Conservation (phyloP, 2,329 filamentous ascomycete species). For the Elsinoe batatas region DNA sequence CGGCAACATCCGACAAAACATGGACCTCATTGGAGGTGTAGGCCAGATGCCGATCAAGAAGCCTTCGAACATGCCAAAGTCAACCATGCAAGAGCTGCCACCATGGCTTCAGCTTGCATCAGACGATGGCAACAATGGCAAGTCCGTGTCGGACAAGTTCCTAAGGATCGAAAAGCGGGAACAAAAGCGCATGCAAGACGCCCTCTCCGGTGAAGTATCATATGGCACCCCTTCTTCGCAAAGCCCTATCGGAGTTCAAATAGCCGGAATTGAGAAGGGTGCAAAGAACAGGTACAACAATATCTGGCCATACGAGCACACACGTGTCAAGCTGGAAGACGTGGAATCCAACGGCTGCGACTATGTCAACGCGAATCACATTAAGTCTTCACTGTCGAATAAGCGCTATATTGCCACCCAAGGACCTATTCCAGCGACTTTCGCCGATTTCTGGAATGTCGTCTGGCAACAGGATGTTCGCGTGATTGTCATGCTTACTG, state of each 20-base stretch:
- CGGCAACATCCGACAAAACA: constrained; percentile 90
- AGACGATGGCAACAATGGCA: constrained; percentile 61
- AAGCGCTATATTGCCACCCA: constrained; percentile 95
- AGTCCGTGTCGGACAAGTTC: constrained; percentile 72
- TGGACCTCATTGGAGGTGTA: constrained; percentile 87
- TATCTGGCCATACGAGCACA: constrained; percentile 92
- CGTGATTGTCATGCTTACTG: constrained; percentile 92
- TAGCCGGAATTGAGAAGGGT: constrained; percentile 90
- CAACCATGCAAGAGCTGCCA: constrained; percentile 50
- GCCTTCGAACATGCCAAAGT: constrained; percentile 42
- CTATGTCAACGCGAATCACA: constrained; percentile 88
- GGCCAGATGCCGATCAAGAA: constrained; percentile 62
- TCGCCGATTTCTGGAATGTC: constrained; percentile 94
- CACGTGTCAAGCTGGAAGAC: constrained; percentile 68
- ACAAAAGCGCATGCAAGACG: constrained; percentile 85
- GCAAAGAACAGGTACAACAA: constrained; percentile 96
- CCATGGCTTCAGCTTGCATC: constrained; percentile 65
- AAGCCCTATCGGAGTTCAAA: constrained; percentile 43
- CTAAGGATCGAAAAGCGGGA: constrained; percentile 74
- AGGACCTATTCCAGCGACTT: constrained; percentile 84
- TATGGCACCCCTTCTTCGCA: constrained; percentile 38
- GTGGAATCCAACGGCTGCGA: constrained; percentile 64
- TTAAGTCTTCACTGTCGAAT: constrained; percentile 70
- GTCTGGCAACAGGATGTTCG: constrained; percentile 95
- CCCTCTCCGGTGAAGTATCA: constrained; percentile 51